phyloP scores from a whole-genome alignment of 805 yeast species.

The Kazachstania kunashirensis region DNA sequence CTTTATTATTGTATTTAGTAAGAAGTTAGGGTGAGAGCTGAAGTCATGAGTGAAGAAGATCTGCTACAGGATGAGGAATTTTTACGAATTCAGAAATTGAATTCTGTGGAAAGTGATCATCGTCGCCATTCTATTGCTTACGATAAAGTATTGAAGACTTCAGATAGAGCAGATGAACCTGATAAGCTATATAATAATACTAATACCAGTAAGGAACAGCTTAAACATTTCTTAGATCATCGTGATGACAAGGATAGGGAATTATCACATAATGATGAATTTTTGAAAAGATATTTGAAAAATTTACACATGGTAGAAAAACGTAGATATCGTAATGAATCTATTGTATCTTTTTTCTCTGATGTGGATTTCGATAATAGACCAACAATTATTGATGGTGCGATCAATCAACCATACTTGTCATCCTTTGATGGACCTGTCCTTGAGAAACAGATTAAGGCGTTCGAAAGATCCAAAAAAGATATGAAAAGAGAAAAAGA shows the following conservation, averaged over 20 bases:
- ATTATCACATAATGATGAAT: slow-evolving; percentile 2
- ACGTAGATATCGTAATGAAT: slow-evolving; percentile 7
- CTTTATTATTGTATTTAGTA: no score
- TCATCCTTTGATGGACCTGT: slow-evolving; percentile 26
- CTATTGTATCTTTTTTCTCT: slow-evolving; percentile 39
- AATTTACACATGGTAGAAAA: slow-evolving; percentile 8
- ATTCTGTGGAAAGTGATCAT: slow-evolving; percentile 11
- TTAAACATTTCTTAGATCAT: neutral
- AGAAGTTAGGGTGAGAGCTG: no score
- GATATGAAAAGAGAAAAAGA: slow-evolving; percentile 3
- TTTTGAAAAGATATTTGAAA: slow-evolving; percentile 8
- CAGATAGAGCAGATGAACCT: neutral
- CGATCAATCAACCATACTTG: slow-evolving; percentile 26
- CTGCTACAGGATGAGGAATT: slow-evolving; percentile 20
- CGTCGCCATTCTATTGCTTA: slow-evolving; percentile 11
- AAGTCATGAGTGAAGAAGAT: slow-evolving; percentile 12
- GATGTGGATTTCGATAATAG: slow-evolving; percentile 41
- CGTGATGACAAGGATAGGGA: neutral
- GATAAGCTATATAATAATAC: neutral
- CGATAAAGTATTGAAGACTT: slow-evolving; percentile 7
- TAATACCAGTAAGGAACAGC: neutral
- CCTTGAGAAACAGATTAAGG: slow-evolving; percentile 20
- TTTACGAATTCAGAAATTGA: slow-evolving; percentile 18
- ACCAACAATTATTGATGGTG: slow-evolving; percentile 44
- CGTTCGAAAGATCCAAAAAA: slow-evolving; percentile 8